Base-by-base conservation (phyloP, 345 rosid genomes). In the Camelina hispida region DNA sequence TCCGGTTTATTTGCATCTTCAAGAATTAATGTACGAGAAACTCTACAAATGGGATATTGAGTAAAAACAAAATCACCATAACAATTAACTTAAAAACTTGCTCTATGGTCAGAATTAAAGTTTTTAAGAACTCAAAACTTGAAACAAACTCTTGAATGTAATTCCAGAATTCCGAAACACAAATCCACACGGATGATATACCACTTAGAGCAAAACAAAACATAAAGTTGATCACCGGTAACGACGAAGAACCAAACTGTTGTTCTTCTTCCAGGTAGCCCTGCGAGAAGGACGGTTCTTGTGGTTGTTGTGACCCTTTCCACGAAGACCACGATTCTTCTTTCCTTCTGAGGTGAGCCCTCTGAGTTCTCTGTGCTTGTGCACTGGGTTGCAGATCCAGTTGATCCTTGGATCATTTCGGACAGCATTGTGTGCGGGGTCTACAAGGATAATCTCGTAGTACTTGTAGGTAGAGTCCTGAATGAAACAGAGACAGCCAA, bases 381-480 rank as follows among this genome's bases (percentile, higher is more conserved):
- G 96, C 25, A 88, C 94, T 0, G 97, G 97, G 20, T 91, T 89
- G 75, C 91, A 86, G 62, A 91, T 81, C 97, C 94, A 87, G 84
- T 87, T 91, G 83, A 87, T 91, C 76, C 97, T 85, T 6, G 97
- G 93, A 69, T 91, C 97, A 56, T 88, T 88, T 4, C 88, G 80
- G 66, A 90, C 61, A 0, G 93, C 90, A 69, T 83, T 90, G 79
- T 90, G 93, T 22, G 90, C 87, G 52, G 87, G 69, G 80, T 90
- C 93, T 15, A 90, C 96, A 66, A 90, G 68, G 38, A 90, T 87
- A 6, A 88, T 83, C 87, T 90, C 96, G 35, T 53, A 90, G 75
- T 88, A 90, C 77, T 91, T 89, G 85, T 86, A 91, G 4, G 97
- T 91, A 3, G 97, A 91, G 58, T 91, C 97, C 97, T 91, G 61